A percentile compares a stretch with the other conserved stretches of the same genome.
These are phyloP conservation scores for Trematosphaeria pertusa DNA, from an alignment of 2,329 filamentous ascomycete genomes.

Conservation along the genomic window DNA sequence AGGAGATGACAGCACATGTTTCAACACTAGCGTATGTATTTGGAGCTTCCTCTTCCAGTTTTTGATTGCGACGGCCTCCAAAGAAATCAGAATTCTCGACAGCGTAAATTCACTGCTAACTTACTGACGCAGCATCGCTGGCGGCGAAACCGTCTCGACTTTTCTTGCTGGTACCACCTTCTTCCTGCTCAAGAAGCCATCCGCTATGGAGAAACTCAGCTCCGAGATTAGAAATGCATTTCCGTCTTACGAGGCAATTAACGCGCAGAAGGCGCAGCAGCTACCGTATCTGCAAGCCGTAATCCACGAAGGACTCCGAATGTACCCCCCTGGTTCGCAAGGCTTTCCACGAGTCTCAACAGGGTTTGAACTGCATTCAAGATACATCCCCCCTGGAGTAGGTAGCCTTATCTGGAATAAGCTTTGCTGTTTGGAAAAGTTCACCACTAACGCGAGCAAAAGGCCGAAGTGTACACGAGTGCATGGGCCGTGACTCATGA, in stretches of 20 bases:
- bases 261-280: neutral
- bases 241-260: conserved; percentile 9
- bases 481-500: conserved; percentile 28
- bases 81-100: too few relatives aligned
- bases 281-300: conserved; percentile 33
- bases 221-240: conserved; percentile 13
- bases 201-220: neutral
- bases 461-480: conserved; percentile 27
- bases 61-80: too few relatives aligned
- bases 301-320: conserved; percentile 32
- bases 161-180: conserved; percentile 15
- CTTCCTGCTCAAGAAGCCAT: conserved; percentile 14
- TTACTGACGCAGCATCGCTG: conserved; percentile 20
- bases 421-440: neutral
- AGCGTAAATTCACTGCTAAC: too few relatives aligned
- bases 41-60: too few relatives aligned
- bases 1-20: conserved; percentile 22
- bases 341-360: conserved; percentile 41
- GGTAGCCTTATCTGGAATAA: neutral
- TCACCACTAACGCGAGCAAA: conserved; percentile 10
- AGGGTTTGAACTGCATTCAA: conserved; percentile 14
- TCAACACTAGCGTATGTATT: conserved; percentile 13
- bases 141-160: conserved; percentile 22
- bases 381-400: conserved; percentile 29
- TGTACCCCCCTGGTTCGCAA: conserved; percentile 38